phyloP scores from a whole-genome alignment of 345 rosid species.

The Rubroshorea leprosula region DNA sequence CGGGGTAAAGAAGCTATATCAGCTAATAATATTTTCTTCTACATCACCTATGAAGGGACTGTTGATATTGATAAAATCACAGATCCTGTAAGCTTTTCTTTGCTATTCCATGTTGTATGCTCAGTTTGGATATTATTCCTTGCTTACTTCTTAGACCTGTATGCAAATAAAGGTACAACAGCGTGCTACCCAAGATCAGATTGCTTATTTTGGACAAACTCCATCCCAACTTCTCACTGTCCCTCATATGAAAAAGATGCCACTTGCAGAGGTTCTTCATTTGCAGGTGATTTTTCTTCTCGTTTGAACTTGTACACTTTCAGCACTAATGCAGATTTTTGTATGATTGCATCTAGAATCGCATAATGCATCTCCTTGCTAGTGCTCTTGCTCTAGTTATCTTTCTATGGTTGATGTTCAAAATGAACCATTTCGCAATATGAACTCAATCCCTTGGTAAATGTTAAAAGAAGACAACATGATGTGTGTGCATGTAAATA shows the following conservation, averaged over 20 bases:
- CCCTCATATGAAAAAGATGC: constrained; percentile 85
- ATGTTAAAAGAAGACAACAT: no score
- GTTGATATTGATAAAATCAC: constrained; percentile 85
- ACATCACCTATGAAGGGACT: constrained; percentile 94
- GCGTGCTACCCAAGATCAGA: constrained; percentile 93
- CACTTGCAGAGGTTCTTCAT: constrained; percentile 76
- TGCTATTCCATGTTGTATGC: constrained; percentile 12
- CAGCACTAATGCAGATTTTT: neutral
- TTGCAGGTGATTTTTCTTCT: constrained; percentile 53
- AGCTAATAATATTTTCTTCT: constrained; percentile 94
- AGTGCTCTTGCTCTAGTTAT: no score
- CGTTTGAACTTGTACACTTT: constrained; percentile 4
- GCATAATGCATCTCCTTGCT: no score
- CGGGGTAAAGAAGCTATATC: constrained; percentile 96
- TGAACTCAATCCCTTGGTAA: no score
- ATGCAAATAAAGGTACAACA: constrained; percentile 65
- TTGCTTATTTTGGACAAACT: constrained; percentile 98
- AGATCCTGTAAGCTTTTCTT: constrained; percentile 64
- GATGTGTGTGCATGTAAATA: no score
- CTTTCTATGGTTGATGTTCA: no score
- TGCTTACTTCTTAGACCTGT: constrained; percentile 10
- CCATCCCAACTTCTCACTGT: constrained; percentile 89
- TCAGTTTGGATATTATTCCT: constrained; percentile 11
- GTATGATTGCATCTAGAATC: no score
- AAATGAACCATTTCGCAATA: no score